These are phyloP conservation scores for Juncus inflexus DNA, from an alignment of 176 grass and related monocot genomes.

Conservation along the genomic window DNA sequence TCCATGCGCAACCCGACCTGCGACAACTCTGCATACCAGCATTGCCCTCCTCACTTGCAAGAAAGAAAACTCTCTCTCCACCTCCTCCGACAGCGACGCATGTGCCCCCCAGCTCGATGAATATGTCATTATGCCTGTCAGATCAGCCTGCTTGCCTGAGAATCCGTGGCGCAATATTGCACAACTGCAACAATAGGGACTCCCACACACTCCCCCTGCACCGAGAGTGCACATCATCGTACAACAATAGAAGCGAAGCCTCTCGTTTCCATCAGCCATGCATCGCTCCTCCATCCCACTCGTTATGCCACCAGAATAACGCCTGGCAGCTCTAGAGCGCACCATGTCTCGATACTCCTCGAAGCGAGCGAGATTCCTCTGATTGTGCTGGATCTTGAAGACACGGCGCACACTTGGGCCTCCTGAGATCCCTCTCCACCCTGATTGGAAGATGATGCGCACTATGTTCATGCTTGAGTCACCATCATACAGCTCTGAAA, in stretches of 20 bases:
- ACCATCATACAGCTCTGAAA: constrained; percentile 52
- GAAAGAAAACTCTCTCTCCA: constrained; percentile 75
- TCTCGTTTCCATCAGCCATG: constrained; percentile 86
- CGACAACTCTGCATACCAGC: constrained; percentile 84
- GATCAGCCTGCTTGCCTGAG: constrained; percentile 66
- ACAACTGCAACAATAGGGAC: constrained; percentile 72
- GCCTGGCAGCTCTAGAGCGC: constrained; percentile 49
- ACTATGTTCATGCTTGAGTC: constrained; percentile 76
- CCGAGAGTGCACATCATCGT: constrained; percentile 61
- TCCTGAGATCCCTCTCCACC: constrained; percentile 33
- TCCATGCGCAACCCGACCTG: constrained; percentile 45
- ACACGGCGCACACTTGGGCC: constrained; percentile 38
- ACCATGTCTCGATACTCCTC: constrained; percentile 82
- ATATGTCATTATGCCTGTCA: constrained; percentile 69
- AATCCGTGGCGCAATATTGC: constrained; percentile 67
- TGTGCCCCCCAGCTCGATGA: constrained; percentile 58
- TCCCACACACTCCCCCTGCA: constrained; percentile 48
- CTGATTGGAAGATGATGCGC: constrained; percentile 80
- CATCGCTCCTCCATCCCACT: constrained; percentile 48
- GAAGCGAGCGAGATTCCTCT: constrained; percentile 49
- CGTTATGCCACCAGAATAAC: neutral
- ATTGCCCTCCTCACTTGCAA: constrained; percentile 69
- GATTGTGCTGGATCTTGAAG: constrained; percentile 79
- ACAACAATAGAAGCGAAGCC: constrained; percentile 83
- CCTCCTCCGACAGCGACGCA: constrained; percentile 49